Evolutionary conservation across 371 early-diverging fungal species (phyloP).

Genomic region (Apophysomyces sp.): DNA sequence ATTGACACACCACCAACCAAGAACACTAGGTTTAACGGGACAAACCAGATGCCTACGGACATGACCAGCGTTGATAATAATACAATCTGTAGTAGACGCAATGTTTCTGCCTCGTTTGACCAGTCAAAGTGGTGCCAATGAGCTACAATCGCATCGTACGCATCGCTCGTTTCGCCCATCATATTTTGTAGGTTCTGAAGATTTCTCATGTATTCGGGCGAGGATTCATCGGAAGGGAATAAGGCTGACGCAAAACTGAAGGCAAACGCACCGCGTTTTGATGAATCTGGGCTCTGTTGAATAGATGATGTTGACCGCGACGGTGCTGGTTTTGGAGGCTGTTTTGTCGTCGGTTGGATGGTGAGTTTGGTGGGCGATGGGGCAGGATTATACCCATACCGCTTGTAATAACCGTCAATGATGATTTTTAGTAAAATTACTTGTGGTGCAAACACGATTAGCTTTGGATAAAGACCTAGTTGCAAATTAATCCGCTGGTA

Average conservation of each 20-base stretch:
- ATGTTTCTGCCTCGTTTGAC: conserved; percentile 34
- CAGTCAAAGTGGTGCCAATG: conserved; percentile 36
- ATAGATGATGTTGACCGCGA: background rate
- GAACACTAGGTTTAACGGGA: conserved; percentile 27
- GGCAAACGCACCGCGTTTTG: background rate
- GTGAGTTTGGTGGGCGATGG: background rate
- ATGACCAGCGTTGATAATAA: conserved; percentile 17
- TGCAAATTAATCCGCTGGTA: background rate
- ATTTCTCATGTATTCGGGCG: conserved; percentile 45
- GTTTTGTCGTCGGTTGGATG: background rate
- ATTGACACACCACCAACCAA: conserved; percentile 26
- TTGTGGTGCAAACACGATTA: conserved; percentile 37
- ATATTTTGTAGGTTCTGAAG: conserved; percentile 50
- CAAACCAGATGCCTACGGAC: conserved; percentile 24
- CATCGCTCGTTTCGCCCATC: conserved; percentile 47
- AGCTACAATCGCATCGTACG: conserved; percentile 29
- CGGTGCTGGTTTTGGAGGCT: background rate
- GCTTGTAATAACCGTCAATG: conserved; percentile 7
- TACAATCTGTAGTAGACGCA: conserved; percentile 30
- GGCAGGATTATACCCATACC: background rate
- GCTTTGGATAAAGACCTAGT: conserved; percentile 36
- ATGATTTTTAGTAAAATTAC: conserved; percentile 17
- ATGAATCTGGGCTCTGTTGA: background rate
- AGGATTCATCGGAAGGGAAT: conserved; percentile 35
- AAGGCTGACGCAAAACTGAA: conserved; percentile 21